Evolutionary conservation across 495 filamentous ascomycete species (phyloP).

Genomic region (Aspergillus panamensis): DNA sequence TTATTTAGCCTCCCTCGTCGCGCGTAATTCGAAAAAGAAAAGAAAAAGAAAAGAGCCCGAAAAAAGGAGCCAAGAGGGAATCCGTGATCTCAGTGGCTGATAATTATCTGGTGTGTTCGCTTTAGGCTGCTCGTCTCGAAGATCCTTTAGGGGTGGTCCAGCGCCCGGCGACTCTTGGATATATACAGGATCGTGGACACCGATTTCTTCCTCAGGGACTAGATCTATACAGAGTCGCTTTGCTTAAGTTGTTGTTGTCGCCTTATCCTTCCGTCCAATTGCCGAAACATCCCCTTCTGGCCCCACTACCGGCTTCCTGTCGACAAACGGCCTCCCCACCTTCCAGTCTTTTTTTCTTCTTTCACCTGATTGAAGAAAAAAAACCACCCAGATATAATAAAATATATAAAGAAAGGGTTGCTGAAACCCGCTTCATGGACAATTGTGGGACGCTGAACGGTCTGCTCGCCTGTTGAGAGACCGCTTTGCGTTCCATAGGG

Average conservation of each 20-base stretch:
- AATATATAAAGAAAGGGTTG: constrained; percentile 14
- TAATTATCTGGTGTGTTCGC: neutral
- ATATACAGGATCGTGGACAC: neutral
- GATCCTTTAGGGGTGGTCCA: neutral
- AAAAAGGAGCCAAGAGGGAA: neutral
- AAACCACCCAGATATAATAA: neutral
- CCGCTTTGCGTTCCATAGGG: constrained; percentile 54
- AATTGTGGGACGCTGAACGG: constrained; percentile 52
- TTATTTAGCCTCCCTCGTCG: neutral
- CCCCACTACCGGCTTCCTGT: neutral
- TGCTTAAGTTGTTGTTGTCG: neutral
- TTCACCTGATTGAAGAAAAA: constrained; percentile 3
- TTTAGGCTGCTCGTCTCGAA: neutral
- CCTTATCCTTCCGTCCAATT: neutral
- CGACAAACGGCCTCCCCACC: neutral
- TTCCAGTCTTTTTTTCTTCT: constrained; percentile 5
- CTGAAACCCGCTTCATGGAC: constrained; percentile 33
- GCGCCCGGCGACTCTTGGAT: no score
- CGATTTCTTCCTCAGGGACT: neutral
- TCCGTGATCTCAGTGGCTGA: constrained; percentile 1
- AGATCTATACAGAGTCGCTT: neutral
- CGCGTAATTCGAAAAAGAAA: neutral
- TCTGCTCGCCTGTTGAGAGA: constrained; percentile 49
- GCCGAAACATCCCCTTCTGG: neutral
- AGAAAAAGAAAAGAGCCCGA: neutral